Conservation (phyloP, 208 protist genomes). For the Sergeia podlipaevii region DNA sequence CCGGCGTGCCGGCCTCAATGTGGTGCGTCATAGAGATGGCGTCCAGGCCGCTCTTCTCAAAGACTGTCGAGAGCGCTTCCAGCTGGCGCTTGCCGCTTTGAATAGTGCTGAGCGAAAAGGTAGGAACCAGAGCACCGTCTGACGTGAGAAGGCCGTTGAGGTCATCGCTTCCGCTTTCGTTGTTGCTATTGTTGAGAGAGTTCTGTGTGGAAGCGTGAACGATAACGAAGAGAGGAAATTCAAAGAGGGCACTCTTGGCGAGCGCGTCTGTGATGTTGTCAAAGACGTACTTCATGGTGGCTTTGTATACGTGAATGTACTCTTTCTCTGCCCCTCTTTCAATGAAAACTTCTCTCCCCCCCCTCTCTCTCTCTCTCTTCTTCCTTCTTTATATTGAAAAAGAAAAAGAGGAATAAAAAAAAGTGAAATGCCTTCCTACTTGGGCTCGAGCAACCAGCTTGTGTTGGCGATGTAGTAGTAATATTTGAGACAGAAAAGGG, state of each 20-base stretch:
- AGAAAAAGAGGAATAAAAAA: too few species aligned
- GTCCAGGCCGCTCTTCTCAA: slow-evolving; percentile 31
- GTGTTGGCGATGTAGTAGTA: too few species aligned
- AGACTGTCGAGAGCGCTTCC: slow-evolving; percentile 28
- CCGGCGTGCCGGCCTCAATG: slow-evolving; percentile 39
- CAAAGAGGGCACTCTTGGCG: slow-evolving; percentile 14
- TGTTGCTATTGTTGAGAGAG: slow-evolving; percentile 11
- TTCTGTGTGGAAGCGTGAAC: slow-evolving; percentile 18
- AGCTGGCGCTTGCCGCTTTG: slow-evolving; percentile 38
- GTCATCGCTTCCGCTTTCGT: not conserved
- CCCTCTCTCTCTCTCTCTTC: too few species aligned
- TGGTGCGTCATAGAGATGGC: slow-evolving; percentile 34
- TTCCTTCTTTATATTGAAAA: too few species aligned
- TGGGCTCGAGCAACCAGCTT: too few species aligned
- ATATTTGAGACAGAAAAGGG: slow-evolving; percentile 4
- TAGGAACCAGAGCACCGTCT: not conserved
- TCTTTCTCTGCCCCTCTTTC: not conserved
- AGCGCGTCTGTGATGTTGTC: slow-evolving; percentile 52
- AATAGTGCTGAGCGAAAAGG: slow-evolving; percentile 25
- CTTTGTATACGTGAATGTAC: not conserved
- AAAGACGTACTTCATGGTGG: slow-evolving; percentile 23
- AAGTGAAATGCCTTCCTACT: too few species aligned
- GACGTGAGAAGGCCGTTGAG: not conserved
- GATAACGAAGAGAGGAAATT: slow-evolving; percentile 29
- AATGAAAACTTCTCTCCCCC: too few species aligned